Evolutionary conservation across 2,329 filamentous ascomycete genomes (phyloP).

Genomic region (Pseudophaeomoniella oleicola): DNA sequence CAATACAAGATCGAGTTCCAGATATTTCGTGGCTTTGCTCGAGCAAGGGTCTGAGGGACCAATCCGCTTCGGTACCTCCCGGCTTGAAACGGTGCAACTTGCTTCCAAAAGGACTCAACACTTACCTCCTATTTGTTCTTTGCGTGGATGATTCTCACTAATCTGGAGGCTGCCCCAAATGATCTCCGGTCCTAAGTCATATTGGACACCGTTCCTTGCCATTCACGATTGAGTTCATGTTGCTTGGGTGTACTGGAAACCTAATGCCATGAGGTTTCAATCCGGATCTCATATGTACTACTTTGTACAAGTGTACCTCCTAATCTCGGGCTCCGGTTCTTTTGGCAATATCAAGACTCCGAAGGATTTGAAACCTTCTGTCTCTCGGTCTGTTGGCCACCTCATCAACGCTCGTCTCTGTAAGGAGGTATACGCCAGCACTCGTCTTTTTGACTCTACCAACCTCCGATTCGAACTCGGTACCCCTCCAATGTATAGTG

Average conservation of each 20-base stretch:
- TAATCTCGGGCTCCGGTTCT: slow-evolving; percentile 43
- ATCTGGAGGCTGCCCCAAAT: background rate
- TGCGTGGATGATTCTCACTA: background rate
- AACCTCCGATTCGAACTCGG: slow-evolving; percentile 48
- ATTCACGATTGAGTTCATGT: background rate
- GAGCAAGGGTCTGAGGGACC: background rate
- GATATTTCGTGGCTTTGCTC: background rate
- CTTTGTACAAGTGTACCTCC: slow-evolving; percentile 40
- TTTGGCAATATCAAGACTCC: slow-evolving; percentile 36
- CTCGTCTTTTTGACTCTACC: slow-evolving; percentile 38
- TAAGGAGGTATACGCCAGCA: slow-evolving; percentile 46
- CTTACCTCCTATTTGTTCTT: background rate
- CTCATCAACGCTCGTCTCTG: slow-evolving; percentile 33
- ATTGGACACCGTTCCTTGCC: background rate
- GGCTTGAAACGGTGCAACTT: background rate
- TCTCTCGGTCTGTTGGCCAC: slow-evolving; percentile 28
- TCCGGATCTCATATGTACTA: slow-evolving; percentile 49
- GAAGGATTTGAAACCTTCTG: slow-evolving; percentile 32
- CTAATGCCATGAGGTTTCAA: slow-evolving; percentile 48
- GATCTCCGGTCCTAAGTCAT: background rate
- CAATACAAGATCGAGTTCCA: background rate
- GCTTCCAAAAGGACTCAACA: background rate
- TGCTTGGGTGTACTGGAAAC: slow-evolving; percentile 5
- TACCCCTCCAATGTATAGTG: slow-evolving; percentile 43
- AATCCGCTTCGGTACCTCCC: background rate